phyloP scores from a whole-genome alignment of 805 yeast genomes.

The Sugiyamaella smithiae region DNA sequence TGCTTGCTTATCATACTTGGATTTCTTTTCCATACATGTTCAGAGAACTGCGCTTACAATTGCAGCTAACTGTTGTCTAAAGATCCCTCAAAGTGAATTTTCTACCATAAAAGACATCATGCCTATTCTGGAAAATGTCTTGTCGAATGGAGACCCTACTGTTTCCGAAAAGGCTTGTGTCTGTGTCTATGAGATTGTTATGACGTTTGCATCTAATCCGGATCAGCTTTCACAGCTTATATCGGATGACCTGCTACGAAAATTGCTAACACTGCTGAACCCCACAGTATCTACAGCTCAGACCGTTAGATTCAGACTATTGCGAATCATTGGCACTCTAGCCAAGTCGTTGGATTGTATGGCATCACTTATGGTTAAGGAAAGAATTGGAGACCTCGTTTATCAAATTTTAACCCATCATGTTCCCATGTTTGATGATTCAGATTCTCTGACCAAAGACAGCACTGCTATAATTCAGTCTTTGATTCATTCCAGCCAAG shows the following conservation, averaged over 20 bases:
- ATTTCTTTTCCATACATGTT: slow-evolving; percentile 84
- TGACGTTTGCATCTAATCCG: slow-evolving; percentile 47
- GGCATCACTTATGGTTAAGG: slow-evolving; percentile 23
- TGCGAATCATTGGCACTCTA: slow-evolving; percentile 36
- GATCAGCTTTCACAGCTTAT: slow-evolving; percentile 44
- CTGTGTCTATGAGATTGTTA: slow-evolving; percentile 57
- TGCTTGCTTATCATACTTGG: slow-evolving; percentile 69
- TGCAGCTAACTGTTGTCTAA: slow-evolving; percentile 24
- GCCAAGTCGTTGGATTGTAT: slow-evolving; percentile 42
- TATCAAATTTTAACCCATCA: slow-evolving; percentile 50
- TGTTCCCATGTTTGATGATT: slow-evolving; percentile 33
- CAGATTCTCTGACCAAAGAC: slow-evolving; percentile 26
- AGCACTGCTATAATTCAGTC: slow-evolving; percentile 56
- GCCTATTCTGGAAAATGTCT: slow-evolving; percentile 52
- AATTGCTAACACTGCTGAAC: slow-evolving; percentile 21
- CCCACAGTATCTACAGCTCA: slow-evolving; percentile 18
- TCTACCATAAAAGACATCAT: slow-evolving; percentile 53
- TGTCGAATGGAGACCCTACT: slow-evolving; percentile 52
- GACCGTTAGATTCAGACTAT: slow-evolving; percentile 9
- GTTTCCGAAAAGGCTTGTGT: slow-evolving; percentile 65
- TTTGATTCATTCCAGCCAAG: slow-evolving; percentile 69
- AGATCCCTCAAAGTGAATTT: slow-evolving; percentile 16
- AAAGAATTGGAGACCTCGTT: slow-evolving; percentile 48
- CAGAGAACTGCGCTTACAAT: slow-evolving; percentile 74
- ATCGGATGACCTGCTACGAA: slow-evolving; percentile 20